These are phyloP conservation scores for Quercus wislizeni DNA, from an alignment of 306 rosid species.

Conservation along the genomic window DNA sequence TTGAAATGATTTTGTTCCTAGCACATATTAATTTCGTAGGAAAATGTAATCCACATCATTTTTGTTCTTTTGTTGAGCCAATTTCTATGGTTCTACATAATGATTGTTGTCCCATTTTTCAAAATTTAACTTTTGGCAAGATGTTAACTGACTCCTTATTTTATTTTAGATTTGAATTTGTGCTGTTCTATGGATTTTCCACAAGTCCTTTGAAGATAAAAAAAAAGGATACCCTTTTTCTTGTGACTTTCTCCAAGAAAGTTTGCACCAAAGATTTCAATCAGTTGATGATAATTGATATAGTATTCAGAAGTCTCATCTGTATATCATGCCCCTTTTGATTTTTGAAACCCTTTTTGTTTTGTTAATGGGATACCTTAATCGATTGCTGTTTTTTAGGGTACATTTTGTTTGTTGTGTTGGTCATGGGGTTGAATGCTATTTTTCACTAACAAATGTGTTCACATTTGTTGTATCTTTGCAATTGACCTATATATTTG, in stretches of 20 bases:
- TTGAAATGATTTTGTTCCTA: background rate
- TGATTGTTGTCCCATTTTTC: background rate
- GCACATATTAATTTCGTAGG: background rate
- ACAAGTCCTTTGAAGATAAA: background rate
- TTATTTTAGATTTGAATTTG: background rate
- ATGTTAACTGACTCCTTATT: background rate
- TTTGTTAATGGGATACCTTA: background rate
- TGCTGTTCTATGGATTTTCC: background rate
- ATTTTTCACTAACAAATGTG: background rate
- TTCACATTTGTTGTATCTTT: background rate
- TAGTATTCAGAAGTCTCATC: background rate
- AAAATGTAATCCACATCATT: background rate
- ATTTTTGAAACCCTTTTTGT: background rate
- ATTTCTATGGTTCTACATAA: background rate
- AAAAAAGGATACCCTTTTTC: background rate
- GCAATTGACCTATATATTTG: background rate
- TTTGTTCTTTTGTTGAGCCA: background rate
- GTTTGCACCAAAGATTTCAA: background rate
- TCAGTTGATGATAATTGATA: background rate
- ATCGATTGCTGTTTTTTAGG: background rate
- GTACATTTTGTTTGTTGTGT: background rate
- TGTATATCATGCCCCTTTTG: background rate
- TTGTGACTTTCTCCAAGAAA: background rate
- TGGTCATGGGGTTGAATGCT: background rate
- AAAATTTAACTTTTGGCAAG: background rate